These are phyloP conservation scores for Incumbomyces delicatus DNA, from an alignment of 2,329 filamentous ascomycete genomes.

Conservation along the genomic window DNA sequence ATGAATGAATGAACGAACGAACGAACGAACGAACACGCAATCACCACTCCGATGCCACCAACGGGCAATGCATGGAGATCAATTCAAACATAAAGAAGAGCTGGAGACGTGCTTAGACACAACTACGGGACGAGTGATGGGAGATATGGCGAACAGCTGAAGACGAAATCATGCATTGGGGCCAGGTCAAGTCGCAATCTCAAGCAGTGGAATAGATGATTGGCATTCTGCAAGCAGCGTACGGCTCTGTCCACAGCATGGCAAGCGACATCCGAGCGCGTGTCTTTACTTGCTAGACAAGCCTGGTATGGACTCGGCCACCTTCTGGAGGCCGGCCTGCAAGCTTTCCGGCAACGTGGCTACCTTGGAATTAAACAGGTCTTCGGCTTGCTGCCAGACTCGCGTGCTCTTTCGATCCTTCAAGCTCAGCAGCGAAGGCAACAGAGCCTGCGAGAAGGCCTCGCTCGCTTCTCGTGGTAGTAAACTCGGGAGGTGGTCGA, in stretches of 20 bases:
- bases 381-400: constrained; percentile 80
- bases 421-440: constrained; percentile 67
- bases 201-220: too few relatives aligned
- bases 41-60: not conserved
- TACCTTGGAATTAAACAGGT: constrained; percentile 66
- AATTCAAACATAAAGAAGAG: too few relatives aligned
- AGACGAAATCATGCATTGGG: too few relatives aligned
- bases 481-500: constrained; percentile 75
- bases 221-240: too few relatives aligned
- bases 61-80: too few relatives aligned
- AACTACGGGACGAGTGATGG: too few relatives aligned
- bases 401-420: constrained; percentile 60
- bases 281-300: not conserved
- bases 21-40: constrained; percentile 4
- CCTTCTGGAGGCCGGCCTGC: constrained; percentile 10
- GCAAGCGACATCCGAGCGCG: too few relatives aligned
- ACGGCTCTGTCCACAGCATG: too few relatives aligned
- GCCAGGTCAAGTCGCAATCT: too few relatives aligned
- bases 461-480: constrained; percentile 80
- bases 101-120: too few relatives aligned
- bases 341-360: constrained; percentile 47
- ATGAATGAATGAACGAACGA: constrained; percentile 10
- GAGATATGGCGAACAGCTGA: too few relatives aligned
- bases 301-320: constrained; percentile 6
- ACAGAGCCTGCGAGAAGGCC: constrained; percentile 67